These are phyloP conservation scores for Collybia nuda DNA, from an alignment of 768 basidiomycete species.

Conservation along the genomic window DNA sequence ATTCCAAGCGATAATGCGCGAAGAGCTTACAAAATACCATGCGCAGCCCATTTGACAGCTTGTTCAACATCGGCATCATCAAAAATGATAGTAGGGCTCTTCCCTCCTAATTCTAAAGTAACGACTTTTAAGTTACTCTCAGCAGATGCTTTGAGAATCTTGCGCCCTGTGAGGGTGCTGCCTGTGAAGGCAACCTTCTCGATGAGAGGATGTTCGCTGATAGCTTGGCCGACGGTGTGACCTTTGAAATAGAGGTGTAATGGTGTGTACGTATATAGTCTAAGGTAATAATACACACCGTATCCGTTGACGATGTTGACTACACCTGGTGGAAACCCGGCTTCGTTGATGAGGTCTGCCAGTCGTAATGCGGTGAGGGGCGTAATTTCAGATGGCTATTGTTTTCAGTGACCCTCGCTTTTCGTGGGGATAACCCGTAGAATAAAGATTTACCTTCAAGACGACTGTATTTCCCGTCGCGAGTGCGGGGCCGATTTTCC, in stretches of 20 bases:
- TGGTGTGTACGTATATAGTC: conserved; percentile 38
- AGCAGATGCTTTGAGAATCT: conserved; percentile 69
- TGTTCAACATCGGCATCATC: conserved; percentile 70
- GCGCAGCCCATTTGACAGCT: conserved; percentile 67
- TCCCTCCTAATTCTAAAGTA: conserved; percentile 80
- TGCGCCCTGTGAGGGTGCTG: conserved; percentile 73
- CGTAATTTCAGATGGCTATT: conserved; percentile 61
- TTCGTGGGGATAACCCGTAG: too few relatives aligned
- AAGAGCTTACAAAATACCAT: conserved; percentile 61
- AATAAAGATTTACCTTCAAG: conserved; percentile 34
- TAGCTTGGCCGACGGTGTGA: conserved; percentile 55
- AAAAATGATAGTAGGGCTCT: conserved; percentile 68
- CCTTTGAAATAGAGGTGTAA: conserved; percentile 40
- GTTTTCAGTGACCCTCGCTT: neutral
- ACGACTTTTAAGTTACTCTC: conserved; percentile 84
- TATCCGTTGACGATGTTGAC: conserved; percentile 66
- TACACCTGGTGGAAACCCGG: conserved; percentile 70
- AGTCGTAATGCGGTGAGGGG: conserved; percentile 56
- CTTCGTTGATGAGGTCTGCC: conserved; percentile 51
- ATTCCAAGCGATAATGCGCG: too few relatives aligned
- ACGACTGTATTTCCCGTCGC: conserved; percentile 57
- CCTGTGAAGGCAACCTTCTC: conserved; percentile 86
- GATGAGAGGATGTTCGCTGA: conserved; percentile 52
- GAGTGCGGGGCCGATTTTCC: conserved; percentile 26
- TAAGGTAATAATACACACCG: conserved; percentile 19